A percentile compares a stretch with the other conserved stretches of the same genome.
Conservation (phyloP, 116 monocot species). For the Dioscorea cayenensis region DNA sequence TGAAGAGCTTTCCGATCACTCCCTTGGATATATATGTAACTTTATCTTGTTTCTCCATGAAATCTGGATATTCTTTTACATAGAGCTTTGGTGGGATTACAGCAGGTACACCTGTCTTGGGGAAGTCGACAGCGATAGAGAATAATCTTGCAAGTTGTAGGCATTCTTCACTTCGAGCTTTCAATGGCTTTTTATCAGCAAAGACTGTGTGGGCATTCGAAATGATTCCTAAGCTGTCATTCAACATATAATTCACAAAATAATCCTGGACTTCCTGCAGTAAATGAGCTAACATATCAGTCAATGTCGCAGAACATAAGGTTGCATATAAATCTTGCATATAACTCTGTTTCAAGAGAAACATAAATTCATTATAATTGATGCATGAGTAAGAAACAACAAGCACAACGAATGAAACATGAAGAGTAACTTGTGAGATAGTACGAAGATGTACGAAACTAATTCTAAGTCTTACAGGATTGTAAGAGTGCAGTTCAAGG, state of each 20-base stretch:
- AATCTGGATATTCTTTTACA: slow-evolving; percentile 81
- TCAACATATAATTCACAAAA: slow-evolving; percentile 76
- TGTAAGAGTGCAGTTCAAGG: too few species aligned
- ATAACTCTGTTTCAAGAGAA: too few species aligned
- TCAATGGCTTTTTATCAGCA: slow-evolving; percentile 53
- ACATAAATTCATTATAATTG: too few species aligned
- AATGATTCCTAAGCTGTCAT: slow-evolving; percentile 81
- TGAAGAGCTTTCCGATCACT: slow-evolving; percentile 84
- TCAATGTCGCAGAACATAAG: too few species aligned
- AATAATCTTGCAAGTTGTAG: slow-evolving; percentile 60
- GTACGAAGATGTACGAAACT: too few species aligned
- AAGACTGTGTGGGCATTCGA: slow-evolving; percentile 90
- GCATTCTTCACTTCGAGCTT: slow-evolving; percentile 43
- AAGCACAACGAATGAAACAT: too few species aligned
- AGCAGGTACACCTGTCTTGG: slow-evolving; percentile 85
- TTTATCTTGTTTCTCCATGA: slow-evolving; percentile 81
- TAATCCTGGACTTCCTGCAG: slow-evolving; percentile 76
- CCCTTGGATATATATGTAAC: slow-evolving; percentile 57
- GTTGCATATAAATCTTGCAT: too few species aligned
- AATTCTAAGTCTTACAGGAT: too few species aligned
- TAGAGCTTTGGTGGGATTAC: slow-evolving; percentile 44
- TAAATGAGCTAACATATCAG: background rate
- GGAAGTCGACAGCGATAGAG: slow-evolving; percentile 88
- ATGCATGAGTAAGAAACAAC: too few species aligned
- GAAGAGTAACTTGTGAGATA: too few species aligned